Conservation (phyloP, 768 basidiomycete genomes). For the Suillus clintonianus region DNA sequence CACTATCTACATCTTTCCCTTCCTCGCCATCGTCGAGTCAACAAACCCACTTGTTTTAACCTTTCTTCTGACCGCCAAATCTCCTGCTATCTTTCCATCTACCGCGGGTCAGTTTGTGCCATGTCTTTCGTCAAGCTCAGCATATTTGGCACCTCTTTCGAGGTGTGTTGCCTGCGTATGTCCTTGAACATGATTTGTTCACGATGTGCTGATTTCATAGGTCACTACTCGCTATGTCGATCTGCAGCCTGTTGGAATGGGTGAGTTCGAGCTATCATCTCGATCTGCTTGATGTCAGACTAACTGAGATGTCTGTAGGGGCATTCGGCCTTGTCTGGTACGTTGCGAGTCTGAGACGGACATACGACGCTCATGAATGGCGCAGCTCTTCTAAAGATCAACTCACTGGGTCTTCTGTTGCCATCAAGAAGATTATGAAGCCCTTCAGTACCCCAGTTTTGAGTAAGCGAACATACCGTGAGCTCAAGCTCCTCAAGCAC, state of each 20-base stretch:
- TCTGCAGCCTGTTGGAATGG: conserved; percentile 99
- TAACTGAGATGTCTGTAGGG: conserved; percentile 46
- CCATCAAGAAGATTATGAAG: conserved; percentile 99
- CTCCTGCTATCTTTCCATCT: not conserved
- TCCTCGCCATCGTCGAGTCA: conserved; percentile 18
- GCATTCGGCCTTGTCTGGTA: conserved; percentile 99
- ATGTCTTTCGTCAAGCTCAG: conserved; percentile 98
- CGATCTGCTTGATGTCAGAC: conserved; percentile 9
- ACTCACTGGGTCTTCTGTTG: conserved; percentile 89
- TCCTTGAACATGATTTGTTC: conserved; percentile 14
- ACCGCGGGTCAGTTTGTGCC: conserved; percentile 5
- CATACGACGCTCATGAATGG: conserved; percentile 14
- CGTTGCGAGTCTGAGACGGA: conserved; percentile 19
- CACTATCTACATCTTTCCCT: conserved; percentile 16
- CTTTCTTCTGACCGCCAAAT: not conserved
- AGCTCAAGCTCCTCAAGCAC: conserved; percentile 97
- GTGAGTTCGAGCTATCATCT: conserved; percentile 46
- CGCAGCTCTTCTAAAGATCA: conserved; percentile 91
- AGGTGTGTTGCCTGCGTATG: conserved; percentile 48
- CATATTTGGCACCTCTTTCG: conserved; percentile 98
- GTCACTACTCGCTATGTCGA: conserved; percentile 99
- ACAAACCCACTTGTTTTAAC: not conserved
- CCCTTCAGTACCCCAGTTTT: conserved; percentile 99
- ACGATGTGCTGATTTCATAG: conserved; percentile 42
- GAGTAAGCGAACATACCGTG: conserved; percentile 95